These are phyloP conservation scores for Globisporangium yorkense DNA, from an alignment of 352 stramenopile species.

Conservation along the genomic window DNA sequence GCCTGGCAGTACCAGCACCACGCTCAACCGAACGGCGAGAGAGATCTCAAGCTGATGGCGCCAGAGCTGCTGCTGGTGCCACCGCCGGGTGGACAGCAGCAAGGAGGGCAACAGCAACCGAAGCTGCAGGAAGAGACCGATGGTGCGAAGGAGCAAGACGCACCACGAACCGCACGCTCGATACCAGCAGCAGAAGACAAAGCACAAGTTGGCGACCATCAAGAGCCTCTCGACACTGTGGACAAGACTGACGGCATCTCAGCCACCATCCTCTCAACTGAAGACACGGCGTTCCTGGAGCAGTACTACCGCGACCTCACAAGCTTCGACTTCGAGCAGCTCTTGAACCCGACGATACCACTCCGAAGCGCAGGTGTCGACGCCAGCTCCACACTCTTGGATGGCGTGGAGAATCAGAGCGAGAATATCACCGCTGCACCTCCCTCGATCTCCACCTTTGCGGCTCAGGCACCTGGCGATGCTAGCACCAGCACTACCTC, in stretches of 20 bases:
- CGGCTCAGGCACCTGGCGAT: neutral
- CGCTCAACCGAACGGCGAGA: neutral
- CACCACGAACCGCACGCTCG: no score
- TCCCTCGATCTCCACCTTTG: neutral
- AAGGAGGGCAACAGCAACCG: neutral
- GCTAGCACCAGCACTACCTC: no score
- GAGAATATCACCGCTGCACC: neutral
- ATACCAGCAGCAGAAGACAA: neutral
- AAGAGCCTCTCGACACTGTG: neutral
- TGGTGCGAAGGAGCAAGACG: no score
- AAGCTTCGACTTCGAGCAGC: conserved; percentile 40
- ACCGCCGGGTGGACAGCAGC: neutral
- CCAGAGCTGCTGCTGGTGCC: neutral
- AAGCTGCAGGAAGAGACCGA: neutral
- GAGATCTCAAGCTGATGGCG: conserved; percentile 12
- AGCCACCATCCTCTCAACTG: neutral
- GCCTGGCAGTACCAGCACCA: conserved; percentile 25
- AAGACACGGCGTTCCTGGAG: conserved; percentile 11
- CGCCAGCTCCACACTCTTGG: neutral
- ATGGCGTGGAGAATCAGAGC: neutral
- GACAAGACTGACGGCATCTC: neutral
- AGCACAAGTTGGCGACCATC: neutral
- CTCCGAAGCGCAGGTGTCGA: neutral
- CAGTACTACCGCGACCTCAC: conserved; percentile 30
- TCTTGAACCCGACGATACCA: conserved; percentile 31